phyloP scores from a whole-genome alignment of 306 rosid species.

The Quercus dentata region DNA sequence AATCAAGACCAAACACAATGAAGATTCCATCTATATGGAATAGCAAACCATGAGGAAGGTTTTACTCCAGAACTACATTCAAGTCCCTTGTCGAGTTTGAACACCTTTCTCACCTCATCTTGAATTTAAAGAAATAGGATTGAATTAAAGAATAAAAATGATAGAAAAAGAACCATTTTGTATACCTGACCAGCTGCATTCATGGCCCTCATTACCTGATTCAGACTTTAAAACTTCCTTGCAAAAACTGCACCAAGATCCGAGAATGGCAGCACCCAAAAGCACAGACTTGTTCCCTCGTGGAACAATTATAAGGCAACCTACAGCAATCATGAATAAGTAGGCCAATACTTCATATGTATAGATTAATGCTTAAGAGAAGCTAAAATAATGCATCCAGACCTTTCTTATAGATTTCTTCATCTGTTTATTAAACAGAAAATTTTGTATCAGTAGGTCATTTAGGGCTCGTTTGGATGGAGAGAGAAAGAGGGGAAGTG shows the following conservation, averaged over 20 bases:
- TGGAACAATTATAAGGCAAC: conserved; percentile 89
- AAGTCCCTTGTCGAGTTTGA: conserved; percentile 12
- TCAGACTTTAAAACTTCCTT: conserved; percentile 59
- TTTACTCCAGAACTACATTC: neutral
- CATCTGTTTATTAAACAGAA: neutral
- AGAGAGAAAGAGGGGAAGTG: too few relatives aligned
- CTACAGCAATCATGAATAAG: conserved; percentile 31
- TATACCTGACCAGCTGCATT: conserved; percentile 89
- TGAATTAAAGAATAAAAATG: neutral
- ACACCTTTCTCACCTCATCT: conserved; percentile 15
- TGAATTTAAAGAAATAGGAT: neutral
- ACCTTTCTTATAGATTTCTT: conserved; percentile 6
- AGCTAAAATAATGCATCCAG: neutral
- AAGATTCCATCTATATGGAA: neutral
- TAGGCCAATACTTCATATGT: neutral
- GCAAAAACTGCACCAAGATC: conserved; percentile 50
- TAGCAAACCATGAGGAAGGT: conserved; percentile 6
- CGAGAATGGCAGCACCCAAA: conserved; percentile 64
- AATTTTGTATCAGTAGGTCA: neutral
- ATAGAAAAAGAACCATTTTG: conserved; percentile 10
- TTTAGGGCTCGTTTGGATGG: too few relatives aligned
- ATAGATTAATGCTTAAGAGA: neutral
- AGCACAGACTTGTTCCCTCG: conserved; percentile 88
- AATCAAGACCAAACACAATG: neutral
- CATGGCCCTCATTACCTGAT: conserved; percentile 83